Evolutionary conservation across 2,329 filamentous ascomycete genomes (phyloP).

Genomic region (Ramichloridium luteum): DNA sequence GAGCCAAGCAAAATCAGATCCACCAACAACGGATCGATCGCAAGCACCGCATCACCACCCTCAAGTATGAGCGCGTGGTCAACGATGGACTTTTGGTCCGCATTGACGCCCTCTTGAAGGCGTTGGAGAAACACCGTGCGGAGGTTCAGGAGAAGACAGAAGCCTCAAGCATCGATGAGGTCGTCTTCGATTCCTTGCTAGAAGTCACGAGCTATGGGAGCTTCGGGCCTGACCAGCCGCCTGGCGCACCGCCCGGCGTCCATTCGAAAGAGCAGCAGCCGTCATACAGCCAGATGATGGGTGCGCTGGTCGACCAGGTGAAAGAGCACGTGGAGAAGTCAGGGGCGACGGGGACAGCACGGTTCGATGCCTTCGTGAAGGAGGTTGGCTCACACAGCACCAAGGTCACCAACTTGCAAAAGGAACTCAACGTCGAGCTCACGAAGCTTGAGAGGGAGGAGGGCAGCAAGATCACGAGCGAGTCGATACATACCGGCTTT

Average conservation of each 20-base stretch:
- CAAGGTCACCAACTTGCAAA: conserved; percentile 69
- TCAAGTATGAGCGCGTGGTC: conserved; percentile 84
- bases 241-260: conserved; percentile 67
- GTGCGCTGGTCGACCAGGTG: conserved; percentile 85
- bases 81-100: conserved; percentile 82
- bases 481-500: conserved; percentile 78
- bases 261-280: conserved; percentile 64
- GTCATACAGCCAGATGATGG: conserved; percentile 95
- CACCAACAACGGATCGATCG: conserved; percentile 80
- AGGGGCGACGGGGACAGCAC: conserved; percentile 42
- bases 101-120: conserved; percentile 64
- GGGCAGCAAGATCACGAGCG: conserved; percentile 82
- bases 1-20: conserved; percentile 94
- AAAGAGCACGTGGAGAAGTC: conserved; percentile 69
- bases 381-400: conserved; percentile 65
- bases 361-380: conserved; percentile 63
- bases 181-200: conserved; percentile 82
- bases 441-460: conserved; percentile 76
- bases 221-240: conserved; percentile 60
- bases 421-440: conserved; percentile 60
- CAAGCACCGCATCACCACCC: conserved; percentile 75
- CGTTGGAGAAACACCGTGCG: conserved; percentile 60
- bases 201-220: conserved; percentile 53
- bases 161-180: conserved; percentile 56
- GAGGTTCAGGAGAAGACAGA: conserved; percentile 44